Conservation (phyloP, 352 stramenopile species). For the Phytophthora melonis region DNA sequence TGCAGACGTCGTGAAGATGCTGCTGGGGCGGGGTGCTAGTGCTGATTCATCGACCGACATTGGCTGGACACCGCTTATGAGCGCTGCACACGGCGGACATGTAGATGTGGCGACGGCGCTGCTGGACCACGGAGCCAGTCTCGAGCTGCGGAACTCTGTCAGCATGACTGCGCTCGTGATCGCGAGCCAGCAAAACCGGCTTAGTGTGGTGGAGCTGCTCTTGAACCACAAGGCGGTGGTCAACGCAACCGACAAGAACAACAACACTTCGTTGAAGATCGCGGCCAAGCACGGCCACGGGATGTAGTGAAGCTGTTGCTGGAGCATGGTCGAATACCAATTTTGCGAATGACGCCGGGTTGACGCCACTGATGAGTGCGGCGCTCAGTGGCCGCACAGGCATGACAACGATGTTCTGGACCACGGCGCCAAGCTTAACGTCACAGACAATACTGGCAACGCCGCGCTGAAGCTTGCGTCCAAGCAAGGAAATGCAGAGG, state of each 20-base stretch:
- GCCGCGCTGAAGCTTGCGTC: neutral
- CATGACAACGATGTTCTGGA: neutral
- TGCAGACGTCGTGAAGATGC: too few species aligned
- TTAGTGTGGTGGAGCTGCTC: neutral
- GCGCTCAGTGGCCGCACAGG: neutral
- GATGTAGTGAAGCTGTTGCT: constrained; percentile 9
- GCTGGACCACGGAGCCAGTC: neutral
- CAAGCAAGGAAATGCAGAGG: neutral
- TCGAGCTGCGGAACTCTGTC: neutral
- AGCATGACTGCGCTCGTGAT: constrained; percentile 1
- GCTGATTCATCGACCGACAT: too few species aligned
- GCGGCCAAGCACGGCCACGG: constrained; percentile 1
- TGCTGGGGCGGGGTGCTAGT: too few species aligned
- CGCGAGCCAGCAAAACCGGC: neutral
- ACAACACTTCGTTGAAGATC: constrained; percentile 1
- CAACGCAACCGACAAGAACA: neutral
- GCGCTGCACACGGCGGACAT: constrained; percentile 2
- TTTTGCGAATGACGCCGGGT: neutral
- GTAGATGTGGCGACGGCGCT: constrained; percentile 2
- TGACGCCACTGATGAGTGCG: constrained; percentile 6
- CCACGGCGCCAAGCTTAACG: neutral
- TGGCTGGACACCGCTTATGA: neutral
- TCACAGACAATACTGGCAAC: neutral
- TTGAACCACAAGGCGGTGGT: neutral
- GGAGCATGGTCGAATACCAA: neutral